Percentiles rank a stretch among this genome's conserved stretches.
phyloP scores from a whole-genome alignment of 352 stramenopile species.

The Globisporangium cederbergense region DNA sequence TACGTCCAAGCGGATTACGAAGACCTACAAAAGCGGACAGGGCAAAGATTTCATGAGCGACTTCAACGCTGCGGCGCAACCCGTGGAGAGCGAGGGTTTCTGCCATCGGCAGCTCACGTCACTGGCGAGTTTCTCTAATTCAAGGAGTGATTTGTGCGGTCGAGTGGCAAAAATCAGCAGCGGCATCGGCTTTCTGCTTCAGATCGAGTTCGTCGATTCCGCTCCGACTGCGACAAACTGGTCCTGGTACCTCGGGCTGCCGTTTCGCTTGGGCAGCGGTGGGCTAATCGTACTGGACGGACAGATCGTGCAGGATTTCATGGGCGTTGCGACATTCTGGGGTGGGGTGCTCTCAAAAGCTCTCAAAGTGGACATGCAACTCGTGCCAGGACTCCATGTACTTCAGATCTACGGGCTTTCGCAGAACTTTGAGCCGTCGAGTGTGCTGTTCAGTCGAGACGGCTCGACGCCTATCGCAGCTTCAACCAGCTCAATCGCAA shows the following conservation, averaged over 20 bases:
- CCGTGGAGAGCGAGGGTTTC: conserved; percentile 51
- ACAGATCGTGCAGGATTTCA: conserved; percentile 40
- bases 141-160: conserved; percentile 45
- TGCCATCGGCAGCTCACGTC: conserved; percentile 43
- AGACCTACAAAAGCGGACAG: conserved; percentile 40
- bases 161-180: conserved; percentile 32
- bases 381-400: conserved; percentile 34
- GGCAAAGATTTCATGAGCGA: conserved; percentile 33
- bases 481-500: conserved; percentile 24
- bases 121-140: conserved; percentile 40
- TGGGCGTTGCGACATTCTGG: conserved; percentile 40
- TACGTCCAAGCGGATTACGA: conserved; percentile 35
- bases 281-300: conserved; percentile 44
- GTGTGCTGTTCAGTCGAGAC: conserved; percentile 46
- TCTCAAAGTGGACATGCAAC: conserved; percentile 36
- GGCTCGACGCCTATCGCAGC: conserved; percentile 23
- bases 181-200: conserved; percentile 40
- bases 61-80: conserved; percentile 35
- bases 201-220: conserved; percentile 50
- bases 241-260: conserved; percentile 56
- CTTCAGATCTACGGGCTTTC: conserved; percentile 47
- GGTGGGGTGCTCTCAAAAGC: conserved; percentile 31
- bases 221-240: conserved; percentile 30
- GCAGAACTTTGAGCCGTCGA: conserved; percentile 40
- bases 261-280: conserved; percentile 47